Conservation (phyloP, 1,284 basidiomycete species). For the Spongiforma sp. region DNA sequence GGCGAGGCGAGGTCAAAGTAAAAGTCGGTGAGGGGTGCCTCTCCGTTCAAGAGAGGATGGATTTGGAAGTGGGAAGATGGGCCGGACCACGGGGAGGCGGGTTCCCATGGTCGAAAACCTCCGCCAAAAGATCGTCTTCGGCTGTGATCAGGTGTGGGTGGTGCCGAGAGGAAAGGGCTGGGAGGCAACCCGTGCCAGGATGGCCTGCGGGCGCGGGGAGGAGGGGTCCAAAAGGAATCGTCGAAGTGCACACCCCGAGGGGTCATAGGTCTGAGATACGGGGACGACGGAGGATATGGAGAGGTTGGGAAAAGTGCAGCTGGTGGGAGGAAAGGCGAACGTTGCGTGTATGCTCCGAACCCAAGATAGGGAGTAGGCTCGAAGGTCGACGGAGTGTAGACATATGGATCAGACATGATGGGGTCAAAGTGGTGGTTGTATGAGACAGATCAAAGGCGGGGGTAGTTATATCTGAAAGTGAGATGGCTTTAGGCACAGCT, state of each 20-base stretch:
- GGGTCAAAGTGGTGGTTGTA: conserved; percentile 2
- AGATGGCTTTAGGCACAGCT: conserved; percentile 19
- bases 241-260: conserved; percentile 24
- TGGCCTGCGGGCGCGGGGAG: background rate
- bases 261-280: conserved; percentile 29
- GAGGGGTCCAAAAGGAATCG: conserved; percentile 22
- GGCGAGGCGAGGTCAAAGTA: conserved; percentile 59
- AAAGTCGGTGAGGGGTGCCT: conserved; percentile 49
- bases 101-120: conserved; percentile 31
- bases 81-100: conserved; percentile 29
- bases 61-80: conserved; percentile 46
- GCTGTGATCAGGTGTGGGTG: conserved; percentile 15
- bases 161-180: conserved; percentile 30
- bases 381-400: conserved; percentile 41
- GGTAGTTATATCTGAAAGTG: conserved; percentile 25
- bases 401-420: conserved; percentile 46
- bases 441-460: background rate
- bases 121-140: conserved; percentile 50
- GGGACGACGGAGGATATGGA: conserved; percentile 31
- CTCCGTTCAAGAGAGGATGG: conserved; percentile 66
- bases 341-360: conserved; percentile 34
- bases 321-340: conserved; percentile 49
- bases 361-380: conserved; percentile 37
- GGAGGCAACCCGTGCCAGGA: conserved; percentile 14
- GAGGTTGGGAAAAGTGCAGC: conserved; percentile 40